Evolutionary conservation across 2,329 filamentous ascomycete species (phyloP), one percentile per base, ranked within the genome.

Genomic region (Sporothrix schenckii): DNA sequence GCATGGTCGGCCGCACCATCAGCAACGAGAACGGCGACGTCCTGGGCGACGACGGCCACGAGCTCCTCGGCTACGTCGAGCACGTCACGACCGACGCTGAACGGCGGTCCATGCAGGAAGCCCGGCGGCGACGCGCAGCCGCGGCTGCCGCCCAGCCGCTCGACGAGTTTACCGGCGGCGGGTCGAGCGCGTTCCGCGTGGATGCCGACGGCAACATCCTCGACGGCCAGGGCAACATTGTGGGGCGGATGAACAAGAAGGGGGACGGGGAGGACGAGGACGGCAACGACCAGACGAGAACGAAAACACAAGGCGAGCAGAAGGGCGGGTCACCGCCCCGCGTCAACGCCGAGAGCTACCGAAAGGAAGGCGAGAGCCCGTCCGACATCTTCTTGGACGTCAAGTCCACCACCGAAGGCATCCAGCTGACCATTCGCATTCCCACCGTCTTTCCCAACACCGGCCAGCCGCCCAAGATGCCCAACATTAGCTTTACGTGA

Each of bases 341-440:
- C 53, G 73, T 74, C 60, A 79, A 78, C 39, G 76, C 78, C 0
- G 75, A 77, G 50, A 76, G 74, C 4, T 80, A 79, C 72, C 80
- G 79, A 61, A 82, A 80, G 70, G 78, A 80, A 69, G 77, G 78
- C 4, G 81, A 81, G 24, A 81, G 79, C 72, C 84, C 84, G 3
- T 85, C 85, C 1, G 85, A 87, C 75, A 83, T 87, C 39, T 87
- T 84, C 74, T 75, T 87, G 70, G 85, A 87, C 73, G 84, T 87
- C 71, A 86, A 85, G 76, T 87, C 85, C 47, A 87, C 85, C 4
- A 85, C 81, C 53, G 85, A 87, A 69, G 85, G 85, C 1, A 86
- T 87, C 74, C 85, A 87, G 76, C 76, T 87, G 68, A 86, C 83
- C 34, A 86, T 87, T 73, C 83, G 85, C 74, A 87, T 87, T 71